Evolutionary conservation across 73 alveolate genomes (phyloP).

Genomic region (Effrenium voratum): DNA sequence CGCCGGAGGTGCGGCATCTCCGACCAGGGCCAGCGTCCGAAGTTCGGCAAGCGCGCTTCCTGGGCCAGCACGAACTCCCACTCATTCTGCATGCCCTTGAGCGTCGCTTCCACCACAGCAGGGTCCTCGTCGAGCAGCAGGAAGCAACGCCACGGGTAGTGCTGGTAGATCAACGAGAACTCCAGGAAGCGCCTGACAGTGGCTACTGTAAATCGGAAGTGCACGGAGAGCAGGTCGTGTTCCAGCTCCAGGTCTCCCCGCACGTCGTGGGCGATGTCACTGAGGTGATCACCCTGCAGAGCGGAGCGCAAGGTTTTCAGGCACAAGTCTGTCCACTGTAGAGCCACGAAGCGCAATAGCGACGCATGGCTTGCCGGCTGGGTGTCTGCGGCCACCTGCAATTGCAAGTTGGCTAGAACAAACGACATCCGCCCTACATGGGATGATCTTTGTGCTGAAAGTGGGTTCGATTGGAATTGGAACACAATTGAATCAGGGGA

Average conservation of each 20-base stretch:
- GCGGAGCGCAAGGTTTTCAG: neutral
- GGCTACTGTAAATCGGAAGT: neutral
- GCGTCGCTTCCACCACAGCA: neutral
- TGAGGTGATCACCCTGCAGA: neutral
- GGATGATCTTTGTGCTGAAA: neutral
- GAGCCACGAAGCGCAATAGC: neutral
- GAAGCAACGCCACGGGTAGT: constrained; percentile 3
- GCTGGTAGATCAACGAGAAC: neutral
- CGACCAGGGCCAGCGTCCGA: neutral
- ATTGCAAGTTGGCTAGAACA: neutral
- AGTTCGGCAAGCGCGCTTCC: neutral
- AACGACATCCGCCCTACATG: neutral
- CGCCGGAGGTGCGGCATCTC: neutral
- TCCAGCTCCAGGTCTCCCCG: neutral
- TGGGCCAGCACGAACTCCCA: neutral
- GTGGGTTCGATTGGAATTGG: neutral
- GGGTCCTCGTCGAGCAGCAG: neutral
- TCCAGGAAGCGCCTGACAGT: constrained; percentile 18
- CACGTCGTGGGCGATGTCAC: neutral
- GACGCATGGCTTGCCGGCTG: neutral
- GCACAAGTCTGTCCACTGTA: neutral
- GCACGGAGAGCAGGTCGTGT: neutral
- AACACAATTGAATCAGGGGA: neutral
- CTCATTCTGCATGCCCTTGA: neutral
- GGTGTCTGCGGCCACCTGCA: constrained; percentile 6